phyloP scores from a whole-genome alignment of 1,284 basidiomycete genomes.

The Mycena citricolor region DNA sequence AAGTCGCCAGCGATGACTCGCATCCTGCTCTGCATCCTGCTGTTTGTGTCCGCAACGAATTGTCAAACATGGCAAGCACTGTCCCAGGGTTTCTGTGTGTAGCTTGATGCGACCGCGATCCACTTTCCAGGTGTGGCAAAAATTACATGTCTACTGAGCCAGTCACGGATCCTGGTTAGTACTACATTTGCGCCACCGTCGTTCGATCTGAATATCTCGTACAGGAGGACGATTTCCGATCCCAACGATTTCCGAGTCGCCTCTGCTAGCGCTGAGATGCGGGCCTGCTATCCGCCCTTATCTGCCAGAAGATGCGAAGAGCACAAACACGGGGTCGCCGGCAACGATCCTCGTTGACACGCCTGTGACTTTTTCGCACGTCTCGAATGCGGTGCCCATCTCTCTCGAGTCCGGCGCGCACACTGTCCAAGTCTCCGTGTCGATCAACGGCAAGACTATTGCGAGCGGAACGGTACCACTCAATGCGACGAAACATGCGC shows the following conservation, averaged over 20 bases:
- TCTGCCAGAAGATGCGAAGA: conserved; percentile 49
- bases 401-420: conserved; percentile 33
- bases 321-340: conserved; percentile 32
- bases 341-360: conserved; percentile 57
- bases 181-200: neutral
- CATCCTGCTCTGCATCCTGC: too few relatives aligned
- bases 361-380: conserved; percentile 48
- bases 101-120: too few relatives aligned
- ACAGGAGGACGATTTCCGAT: conserved; percentile 54
- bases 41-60: too few relatives aligned
- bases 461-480: conserved; percentile 47
- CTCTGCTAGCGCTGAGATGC: conserved; percentile 69
- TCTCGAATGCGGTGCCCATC: conserved; percentile 49
- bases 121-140: conserved; percentile 60
- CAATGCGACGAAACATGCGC: conserved; percentile 49
- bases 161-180: conserved; percentile 47
- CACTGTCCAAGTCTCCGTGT: conserved; percentile 41
- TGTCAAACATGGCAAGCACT: too few relatives aligned
- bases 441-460: conserved; percentile 41
- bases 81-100: too few relatives aligned
- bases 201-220: neutral
- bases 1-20: too few relatives aligned
- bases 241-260: conserved; percentile 43
- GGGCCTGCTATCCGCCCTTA: conserved; percentile 68
- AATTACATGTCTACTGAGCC: conserved; percentile 56